A percentile compares a stretch with the other conserved stretches of the same genome.
phyloP scores from a whole-genome alignment of 2,329 filamentous ascomycete genomes.

The Xylariaceae sp. region DNA sequence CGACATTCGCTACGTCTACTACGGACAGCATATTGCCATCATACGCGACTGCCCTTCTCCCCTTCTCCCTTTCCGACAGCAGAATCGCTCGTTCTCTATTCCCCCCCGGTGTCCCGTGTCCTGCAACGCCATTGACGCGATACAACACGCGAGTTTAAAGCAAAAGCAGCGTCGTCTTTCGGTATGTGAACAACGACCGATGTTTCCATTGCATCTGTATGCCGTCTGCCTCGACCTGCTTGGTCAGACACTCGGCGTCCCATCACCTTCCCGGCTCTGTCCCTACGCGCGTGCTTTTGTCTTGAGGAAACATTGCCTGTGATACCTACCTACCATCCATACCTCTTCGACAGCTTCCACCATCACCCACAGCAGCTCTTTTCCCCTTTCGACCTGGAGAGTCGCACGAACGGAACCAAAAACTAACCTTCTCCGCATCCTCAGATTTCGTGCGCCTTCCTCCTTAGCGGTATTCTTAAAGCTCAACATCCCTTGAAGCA shows the following conservation, averaged over 20 bases:
- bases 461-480: conserved; percentile 37
- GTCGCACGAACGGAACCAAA: conserved; percentile 1
- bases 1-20: conserved; percentile 27
- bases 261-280: conserved; percentile 11
- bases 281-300: conserved; percentile 8
- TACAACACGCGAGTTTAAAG: conserved; percentile 27
- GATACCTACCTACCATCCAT: conserved; percentile 1
- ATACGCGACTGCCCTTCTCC: conserved; percentile 29
- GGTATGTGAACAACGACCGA: conserved; percentile 36
- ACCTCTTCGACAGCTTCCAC: conserved; percentile 4
- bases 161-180: conserved; percentile 29
- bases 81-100: conserved; percentile 37
- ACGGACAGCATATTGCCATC: conserved; percentile 17
- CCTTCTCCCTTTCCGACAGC: conserved; percentile 22
- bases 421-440: conserved; percentile 37
- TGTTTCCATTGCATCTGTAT: conserved; percentile 14
- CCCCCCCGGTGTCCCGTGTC: conserved; percentile 24
- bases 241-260: conserved; percentile 1
- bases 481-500: conserved; percentile 40
- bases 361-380: not conserved
- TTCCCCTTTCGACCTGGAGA: conserved; percentile 12
- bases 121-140: conserved; percentile 46
- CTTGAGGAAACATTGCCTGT: conserved; percentile 5
- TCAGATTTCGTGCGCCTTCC: conserved; percentile 40
- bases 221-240: not conserved